Base-by-base conservation (phyloP, 805 yeast species). In the Cyberlindnera veronae region DNA sequence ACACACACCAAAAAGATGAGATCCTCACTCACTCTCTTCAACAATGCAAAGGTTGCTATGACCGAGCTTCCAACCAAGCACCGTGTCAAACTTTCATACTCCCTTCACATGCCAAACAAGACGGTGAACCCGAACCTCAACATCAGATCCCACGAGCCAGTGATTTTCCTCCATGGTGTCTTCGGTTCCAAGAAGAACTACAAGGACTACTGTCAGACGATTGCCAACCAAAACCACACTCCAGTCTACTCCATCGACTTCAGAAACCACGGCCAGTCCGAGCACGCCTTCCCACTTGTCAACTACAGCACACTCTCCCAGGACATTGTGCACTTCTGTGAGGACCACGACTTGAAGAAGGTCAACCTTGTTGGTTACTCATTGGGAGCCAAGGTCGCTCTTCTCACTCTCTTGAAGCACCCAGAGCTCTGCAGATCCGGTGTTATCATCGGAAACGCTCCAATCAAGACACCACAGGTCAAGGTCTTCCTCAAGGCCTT, bases 301-400 rank as follows among this genome's bases (percentile, higher is more conserved):
- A 61, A 60, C 45, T 73, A 74, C 48, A 30, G 33, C 6, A 54
- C 66, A 16, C 52, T 73, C 60, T 66, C 71, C 2, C 46, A 57
- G 12, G 80, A 74, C 53, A 64, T 73, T 3, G 55, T 63, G 5
- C 45, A 53, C 31, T 66, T 63, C 39, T 45, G 73, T 7, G 50
- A 61, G 26, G 51, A 57, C 26, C 59, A 60, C 27, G 38, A 51
- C 27, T 58, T 67, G 16, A 42, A 45, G 15, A 53, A 55, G 26
- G 55, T 56, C n/a, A 53, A 55, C 28, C 33, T 63, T 16, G 48
- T 62, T 28, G 80, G 80, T 0, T 77, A 72, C 50, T 71, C 75
- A 22, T 66, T 74, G 68, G 80, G 80, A 5, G 79, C 76, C 12
- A 74, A 74, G 40, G 69, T 69, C 6, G 68, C 74, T 6, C 70